phyloP scores from a whole-genome alignment of 352 stramenopile species.

The Pythium grandisporangium region DNA sequence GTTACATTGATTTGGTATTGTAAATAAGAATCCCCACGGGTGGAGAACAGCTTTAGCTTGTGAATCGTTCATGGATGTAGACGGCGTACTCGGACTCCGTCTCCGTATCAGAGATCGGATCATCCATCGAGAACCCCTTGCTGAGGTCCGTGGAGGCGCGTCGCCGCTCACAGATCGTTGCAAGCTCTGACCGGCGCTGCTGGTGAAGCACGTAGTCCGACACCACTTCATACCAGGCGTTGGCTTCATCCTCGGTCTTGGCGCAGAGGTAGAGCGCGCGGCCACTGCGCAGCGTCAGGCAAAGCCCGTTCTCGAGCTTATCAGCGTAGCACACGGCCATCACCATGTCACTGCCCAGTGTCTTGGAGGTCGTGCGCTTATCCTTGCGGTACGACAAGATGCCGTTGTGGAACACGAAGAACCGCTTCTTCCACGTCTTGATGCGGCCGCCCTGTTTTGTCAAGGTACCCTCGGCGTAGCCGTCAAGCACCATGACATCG shows the following conservation, averaged over 20 bases:
- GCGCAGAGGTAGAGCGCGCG: constrained; percentile 35
- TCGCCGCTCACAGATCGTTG: no score
- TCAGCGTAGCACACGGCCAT: constrained; percentile 39
- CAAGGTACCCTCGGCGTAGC: constrained; percentile 62
- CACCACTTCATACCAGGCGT: constrained; percentile 55
- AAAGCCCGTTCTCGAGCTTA: constrained; percentile 38
- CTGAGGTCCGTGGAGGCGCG: no score
- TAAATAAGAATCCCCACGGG: no score
- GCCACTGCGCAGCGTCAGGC: constrained; percentile 35
- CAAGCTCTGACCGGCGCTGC: constrained; percentile 8
- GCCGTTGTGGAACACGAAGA: constrained; percentile 70
- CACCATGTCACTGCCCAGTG: constrained; percentile 37
- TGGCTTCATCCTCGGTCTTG: constrained; percentile 40
- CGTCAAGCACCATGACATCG: constrained; percentile 40
- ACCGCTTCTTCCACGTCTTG: constrained; percentile 73
- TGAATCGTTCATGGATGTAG: no score
- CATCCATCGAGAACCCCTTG: no score
- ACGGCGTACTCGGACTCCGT: no score
- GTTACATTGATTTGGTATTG: no score
- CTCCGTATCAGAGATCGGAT: no score
- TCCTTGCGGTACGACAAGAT: constrained; percentile 56
- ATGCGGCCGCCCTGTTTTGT: constrained; percentile 53
- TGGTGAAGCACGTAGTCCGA: constrained; percentile 26
- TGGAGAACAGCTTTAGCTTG: no score
- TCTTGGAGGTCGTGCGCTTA: constrained; percentile 31